Evolutionary conservation across 2,329 filamentous ascomycete genomes (phyloP).

Genomic region (Aureobasidium sp.): DNA sequence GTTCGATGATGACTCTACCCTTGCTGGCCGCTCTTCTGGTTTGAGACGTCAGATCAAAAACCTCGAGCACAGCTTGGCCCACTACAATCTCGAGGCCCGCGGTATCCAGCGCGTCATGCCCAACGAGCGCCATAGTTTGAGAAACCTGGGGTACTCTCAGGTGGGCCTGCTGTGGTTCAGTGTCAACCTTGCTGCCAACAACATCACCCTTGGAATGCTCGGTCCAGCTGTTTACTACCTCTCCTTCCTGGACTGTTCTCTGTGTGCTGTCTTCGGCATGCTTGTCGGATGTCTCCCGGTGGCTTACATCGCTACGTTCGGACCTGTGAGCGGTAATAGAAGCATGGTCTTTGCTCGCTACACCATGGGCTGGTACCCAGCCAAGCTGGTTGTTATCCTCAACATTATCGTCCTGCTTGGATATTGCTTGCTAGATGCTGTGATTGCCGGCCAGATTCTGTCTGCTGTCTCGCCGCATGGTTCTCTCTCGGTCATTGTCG

Average conservation of each 20-base stretch:
- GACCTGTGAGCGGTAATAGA: slow-evolving; percentile 51
- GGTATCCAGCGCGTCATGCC: slow-evolving; percentile 51
- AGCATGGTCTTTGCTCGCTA: slow-evolving; percentile 56
- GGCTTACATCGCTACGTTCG: slow-evolving; percentile 55
- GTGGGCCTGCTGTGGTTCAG: slow-evolving; percentile 53
- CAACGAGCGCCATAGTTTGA: slow-evolving; percentile 45
- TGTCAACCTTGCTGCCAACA: slow-evolving; percentile 55
- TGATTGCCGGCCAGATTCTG: slow-evolving; percentile 60
- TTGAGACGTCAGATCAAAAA: slow-evolving; percentile 14
- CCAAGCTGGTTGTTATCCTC: slow-evolving; percentile 53
- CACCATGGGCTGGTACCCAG: slow-evolving; percentile 58
- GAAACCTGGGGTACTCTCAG: slow-evolving; percentile 29
- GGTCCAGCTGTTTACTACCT: slow-evolving; percentile 51
- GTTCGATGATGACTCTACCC: background rate
- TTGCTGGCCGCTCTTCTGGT: slow-evolving; percentile 1
- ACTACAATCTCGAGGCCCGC: slow-evolving; percentile 50
- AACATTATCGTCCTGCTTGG: slow-evolving; percentile 54
- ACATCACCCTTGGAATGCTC: slow-evolving; percentile 56
- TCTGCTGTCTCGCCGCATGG: slow-evolving; percentile 53
- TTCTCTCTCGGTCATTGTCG: slow-evolving; percentile 55
- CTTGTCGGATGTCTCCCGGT: slow-evolving; percentile 47
- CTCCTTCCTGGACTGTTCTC: slow-evolving; percentile 47
- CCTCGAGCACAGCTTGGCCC: slow-evolving; percentile 35
- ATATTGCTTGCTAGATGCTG: slow-evolving; percentile 55
- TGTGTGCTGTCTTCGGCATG: slow-evolving; percentile 50